Evolutionary conservation across 2,329 filamentous ascomycete genomes (phyloP).

Genomic region (Laburnicola sp.): DNA sequence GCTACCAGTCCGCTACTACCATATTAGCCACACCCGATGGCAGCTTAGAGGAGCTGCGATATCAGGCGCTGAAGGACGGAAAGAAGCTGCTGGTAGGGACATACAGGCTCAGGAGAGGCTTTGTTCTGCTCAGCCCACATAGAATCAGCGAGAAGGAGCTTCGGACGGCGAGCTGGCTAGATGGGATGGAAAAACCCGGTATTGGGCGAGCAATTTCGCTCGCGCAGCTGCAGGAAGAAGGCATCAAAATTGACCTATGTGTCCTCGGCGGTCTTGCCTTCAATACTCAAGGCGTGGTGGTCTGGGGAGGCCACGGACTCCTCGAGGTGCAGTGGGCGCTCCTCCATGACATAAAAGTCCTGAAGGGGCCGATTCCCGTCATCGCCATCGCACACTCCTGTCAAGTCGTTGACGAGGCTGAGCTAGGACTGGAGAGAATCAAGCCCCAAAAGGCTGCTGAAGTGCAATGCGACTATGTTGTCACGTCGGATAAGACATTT

Average conservation of each 20-base stretch:
- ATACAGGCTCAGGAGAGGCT: conserved; percentile 48
- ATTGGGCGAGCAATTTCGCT: conserved; percentile 44
- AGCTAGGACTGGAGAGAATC: conserved; percentile 24
- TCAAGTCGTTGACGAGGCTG: conserved; percentile 45
- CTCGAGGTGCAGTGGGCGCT: conserved; percentile 53
- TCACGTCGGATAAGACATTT: conserved; percentile 42
- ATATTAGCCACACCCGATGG: conserved; percentile 52
- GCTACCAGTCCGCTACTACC: conserved; percentile 35
- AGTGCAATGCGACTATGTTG: conserved; percentile 48
- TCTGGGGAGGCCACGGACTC: conserved; percentile 48
- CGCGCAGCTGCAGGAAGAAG: conserved; percentile 38
- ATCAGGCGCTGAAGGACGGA: conserved; percentile 45
- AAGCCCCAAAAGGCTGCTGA: conserved; percentile 41
- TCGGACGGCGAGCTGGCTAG: conserved; percentile 45
- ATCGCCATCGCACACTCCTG: conserved; percentile 48
- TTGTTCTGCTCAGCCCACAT: conserved; percentile 47
- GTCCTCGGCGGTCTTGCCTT: conserved; percentile 49
- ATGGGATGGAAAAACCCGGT: conserved; percentile 49
- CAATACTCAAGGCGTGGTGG: conserved; percentile 43
- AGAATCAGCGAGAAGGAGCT: conserved; percentile 32
- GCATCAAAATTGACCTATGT: conserved; percentile 41
- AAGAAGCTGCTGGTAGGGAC: conserved; percentile 50
- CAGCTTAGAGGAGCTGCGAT: conserved; percentile 49
- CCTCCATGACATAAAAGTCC: conserved; percentile 40
- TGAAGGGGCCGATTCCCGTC: conserved; percentile 31